Percentiles rank a stretch among this genome's conserved stretches.
Conservation (phyloP, 257 asterid species). For the Ehretia macrophylla region DNA sequence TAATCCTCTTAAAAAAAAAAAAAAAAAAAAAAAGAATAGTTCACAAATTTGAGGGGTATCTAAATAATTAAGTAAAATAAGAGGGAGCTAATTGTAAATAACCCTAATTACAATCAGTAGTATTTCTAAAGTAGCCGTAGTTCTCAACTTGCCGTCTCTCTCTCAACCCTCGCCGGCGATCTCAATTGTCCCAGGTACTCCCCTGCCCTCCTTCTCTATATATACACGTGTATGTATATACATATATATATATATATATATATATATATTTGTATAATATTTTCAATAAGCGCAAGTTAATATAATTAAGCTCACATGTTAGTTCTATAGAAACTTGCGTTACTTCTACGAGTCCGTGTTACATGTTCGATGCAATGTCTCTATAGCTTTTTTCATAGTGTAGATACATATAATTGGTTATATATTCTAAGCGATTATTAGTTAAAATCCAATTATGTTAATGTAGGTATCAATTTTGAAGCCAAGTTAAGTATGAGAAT, state of each 20-base stretch:
- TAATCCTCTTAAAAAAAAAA: too few species aligned
- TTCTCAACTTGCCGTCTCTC: background rate
- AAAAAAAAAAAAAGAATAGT: too few species aligned
- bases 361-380: background rate
- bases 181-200: background rate
- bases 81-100: background rate
- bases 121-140: background rate
- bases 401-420: too few species aligned
- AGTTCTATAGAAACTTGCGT: too few species aligned
- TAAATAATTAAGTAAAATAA: background rate
- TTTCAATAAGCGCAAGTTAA: background rate
- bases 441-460: background rate
- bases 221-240: background rate
- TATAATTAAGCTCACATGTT: too few species aligned
- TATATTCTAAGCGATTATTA: background rate
- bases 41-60: background rate
- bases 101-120: background rate
- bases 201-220: background rate
- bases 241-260: background rate
- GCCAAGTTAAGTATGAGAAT: constrained; percentile 32
- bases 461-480: background rate
- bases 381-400: background rate
- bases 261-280: too few species aligned
- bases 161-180: background rate
- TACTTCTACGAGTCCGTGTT: too few species aligned